Evolutionary conservation across 2,329 filamentous ascomycete genomes (phyloP).

Genomic region (Paecilomyces fulvus): DNA sequence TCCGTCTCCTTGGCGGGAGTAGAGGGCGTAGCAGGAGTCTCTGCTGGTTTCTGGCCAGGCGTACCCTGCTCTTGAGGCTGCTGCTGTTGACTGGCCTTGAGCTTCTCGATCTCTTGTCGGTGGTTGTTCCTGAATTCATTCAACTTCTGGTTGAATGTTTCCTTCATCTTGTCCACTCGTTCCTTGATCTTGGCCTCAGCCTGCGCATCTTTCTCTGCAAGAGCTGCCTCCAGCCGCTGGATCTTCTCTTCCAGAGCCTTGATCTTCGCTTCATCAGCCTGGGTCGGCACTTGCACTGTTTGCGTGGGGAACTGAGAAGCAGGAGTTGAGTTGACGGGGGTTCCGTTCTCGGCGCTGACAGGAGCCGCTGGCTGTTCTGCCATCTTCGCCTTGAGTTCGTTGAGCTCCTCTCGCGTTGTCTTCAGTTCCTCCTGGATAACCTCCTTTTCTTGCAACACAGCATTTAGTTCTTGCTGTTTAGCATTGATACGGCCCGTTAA

Average conservation of each 20-base stretch:
- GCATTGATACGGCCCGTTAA: constrained; percentile 55
- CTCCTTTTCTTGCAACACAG: constrained; percentile 54
- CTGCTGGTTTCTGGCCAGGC: constrained; percentile 14
- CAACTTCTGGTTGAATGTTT: constrained; percentile 62
- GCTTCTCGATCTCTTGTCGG: constrained; percentile 40
- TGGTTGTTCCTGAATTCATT: constrained; percentile 44
- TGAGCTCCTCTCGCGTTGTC: constrained; percentile 51
- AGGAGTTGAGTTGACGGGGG: constrained; percentile 26
- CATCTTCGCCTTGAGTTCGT: constrained; percentile 42
- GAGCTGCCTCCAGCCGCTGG: constrained; percentile 41
- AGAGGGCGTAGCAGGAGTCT: constrained; percentile 11
- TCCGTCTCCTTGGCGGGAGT: constrained; percentile 23
- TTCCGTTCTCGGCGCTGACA: constrained; percentile 43
- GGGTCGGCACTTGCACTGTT: constrained; percentile 10
- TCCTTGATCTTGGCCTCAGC: constrained; percentile 42
- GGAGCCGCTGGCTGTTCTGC: constrained; percentile 37
- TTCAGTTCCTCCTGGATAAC: constrained; percentile 61
- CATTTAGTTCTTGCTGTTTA: constrained; percentile 41
- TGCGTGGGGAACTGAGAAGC: constrained; percentile 5
- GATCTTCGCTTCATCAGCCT: constrained; percentile 47
- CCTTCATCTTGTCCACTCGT: constrained; percentile 52
- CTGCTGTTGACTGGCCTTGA: constrained; percentile 39
- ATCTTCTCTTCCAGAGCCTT: constrained; percentile 56
- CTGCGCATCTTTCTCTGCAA: constrained; percentile 44
- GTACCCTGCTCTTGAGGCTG: constrained; percentile 24